Evolutionary conservation across 225 moss, liverwort and hornwort species (phyloP).

Genomic region (Physcomitrellopsis africana): DNA sequence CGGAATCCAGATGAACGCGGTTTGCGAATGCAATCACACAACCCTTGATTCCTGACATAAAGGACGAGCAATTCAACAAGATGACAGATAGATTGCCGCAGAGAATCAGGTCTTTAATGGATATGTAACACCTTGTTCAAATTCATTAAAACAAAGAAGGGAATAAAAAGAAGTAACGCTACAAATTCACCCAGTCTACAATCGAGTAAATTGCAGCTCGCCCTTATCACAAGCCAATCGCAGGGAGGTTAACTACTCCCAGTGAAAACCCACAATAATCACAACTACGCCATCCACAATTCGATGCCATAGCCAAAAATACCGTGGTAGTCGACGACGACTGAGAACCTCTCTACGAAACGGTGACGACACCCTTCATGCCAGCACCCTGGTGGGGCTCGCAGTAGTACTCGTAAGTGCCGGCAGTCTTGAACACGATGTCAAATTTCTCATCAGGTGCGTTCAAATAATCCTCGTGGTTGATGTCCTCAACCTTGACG

Average conservation of each 20-base stretch:
- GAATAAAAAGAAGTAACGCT: not conserved
- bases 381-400: constrained; percentile 74
- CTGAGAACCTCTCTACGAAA: constrained; percentile 35
- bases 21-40: too few species aligned
- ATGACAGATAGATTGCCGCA: not conserved
- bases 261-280: too few species aligned
- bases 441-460: constrained; percentile 25
- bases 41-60: too few species aligned
- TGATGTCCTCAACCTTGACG: constrained; percentile 39
- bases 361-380: constrained; percentile 65
- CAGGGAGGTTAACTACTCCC: not conserved
- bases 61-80: too few species aligned
- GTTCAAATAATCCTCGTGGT: constrained; percentile 59
- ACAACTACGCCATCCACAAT: not conserved
- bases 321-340: not conserved
- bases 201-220: not conserved
- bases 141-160: too few species aligned
- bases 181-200: constrained; percentile 15
- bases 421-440: constrained; percentile 38
- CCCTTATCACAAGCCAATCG: constrained; percentile 11
- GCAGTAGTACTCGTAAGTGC: constrained; percentile 58
- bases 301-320: not conserved
- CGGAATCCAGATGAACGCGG: too few species aligned
- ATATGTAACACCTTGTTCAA: not conserved
- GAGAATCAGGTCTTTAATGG: not conserved